Base-by-base conservation (phyloP, 2,329 filamentous ascomycete genomes). In the Coccinonectria pachysandricola region DNA sequence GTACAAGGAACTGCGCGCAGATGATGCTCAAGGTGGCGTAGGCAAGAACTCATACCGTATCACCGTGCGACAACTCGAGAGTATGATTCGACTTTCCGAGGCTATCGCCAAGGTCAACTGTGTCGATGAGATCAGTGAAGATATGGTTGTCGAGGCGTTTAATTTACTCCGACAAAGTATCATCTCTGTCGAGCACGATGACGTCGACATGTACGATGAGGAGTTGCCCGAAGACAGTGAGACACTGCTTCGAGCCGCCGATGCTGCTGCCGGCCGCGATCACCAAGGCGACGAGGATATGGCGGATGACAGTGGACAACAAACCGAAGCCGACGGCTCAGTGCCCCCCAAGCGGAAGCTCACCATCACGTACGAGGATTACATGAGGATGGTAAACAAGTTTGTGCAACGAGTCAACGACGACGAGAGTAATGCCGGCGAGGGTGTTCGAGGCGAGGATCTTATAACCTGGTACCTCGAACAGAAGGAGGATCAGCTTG, bases 71-170 rank as follows among this genome's bases (percentile, higher is more conserved):
- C 91, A 98, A 56, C 68, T 98, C 3, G 91, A 98, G 59, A 88
- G 80, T 50, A 77, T 98, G 69, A 96, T 98, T 41, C 85, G 91
- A 38, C 64, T 98, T 30, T 88, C 81, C 28, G 91, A 98, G 56
- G 91, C 91, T n/a, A 95, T 98, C 41, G 91, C 91, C 32, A 96
- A 96, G 58, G 85, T 86, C 32, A 96, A 94, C 52, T 98, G 91
- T 50, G 85, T 94, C 9, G 82, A 88, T 45, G 86, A 95, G 37
- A 81, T 98, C 35, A 77, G 76, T 0, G 69, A 81, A 2, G 71
- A 73, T 0, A 93, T 96, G 57, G 91, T 98, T 10, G 71, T 80
- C 20, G 91, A 98, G 57, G 91, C 88, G 0, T 96, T 80, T 55
- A 85, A 91, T 43, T 70, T 98, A 7, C 71, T 98, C 8, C 70